Conservation (phyloP, 495 filamentous ascomycete species). For the Peziza echinospora region DNA sequence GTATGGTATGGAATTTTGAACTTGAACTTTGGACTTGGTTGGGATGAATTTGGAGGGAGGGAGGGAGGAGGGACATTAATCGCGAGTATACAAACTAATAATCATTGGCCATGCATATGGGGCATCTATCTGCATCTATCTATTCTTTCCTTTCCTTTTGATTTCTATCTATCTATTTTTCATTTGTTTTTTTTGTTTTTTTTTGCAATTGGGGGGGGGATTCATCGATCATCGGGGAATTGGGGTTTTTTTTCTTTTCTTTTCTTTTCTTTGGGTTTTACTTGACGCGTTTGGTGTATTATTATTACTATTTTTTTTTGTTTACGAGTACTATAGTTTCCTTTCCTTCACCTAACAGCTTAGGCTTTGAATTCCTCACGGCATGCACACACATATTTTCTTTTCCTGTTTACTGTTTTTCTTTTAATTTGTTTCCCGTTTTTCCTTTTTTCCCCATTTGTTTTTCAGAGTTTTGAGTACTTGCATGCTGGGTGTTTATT, state of each 20-base stretch:
- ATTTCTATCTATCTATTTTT: background rate
- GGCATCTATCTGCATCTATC: background rate
- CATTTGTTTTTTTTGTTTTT: too few relatives aligned
- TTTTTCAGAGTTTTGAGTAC: background rate
- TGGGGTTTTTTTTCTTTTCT: too few relatives aligned
- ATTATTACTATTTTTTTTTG: background rate
- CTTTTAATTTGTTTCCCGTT: background rate
- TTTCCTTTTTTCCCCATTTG: background rate
- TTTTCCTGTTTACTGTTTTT: too few relatives aligned
- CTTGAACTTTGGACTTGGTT: background rate
- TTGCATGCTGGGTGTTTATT: background rate
- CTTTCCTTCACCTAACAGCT: slow-evolving; percentile 6
- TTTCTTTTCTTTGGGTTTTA: too few relatives aligned
- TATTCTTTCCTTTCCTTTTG: background rate
- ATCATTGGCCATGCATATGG: too few relatives aligned
- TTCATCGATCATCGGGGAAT: too few relatives aligned
- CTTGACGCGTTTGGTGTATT: background rate
- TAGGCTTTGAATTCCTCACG: background rate
- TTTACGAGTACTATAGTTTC: slow-evolving; percentile 1
- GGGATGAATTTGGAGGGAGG: too few relatives aligned
- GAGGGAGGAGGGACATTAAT: too few relatives aligned
- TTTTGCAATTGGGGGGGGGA: too few relatives aligned
- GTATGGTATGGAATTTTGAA: background rate
- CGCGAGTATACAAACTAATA: background rate
- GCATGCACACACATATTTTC: background rate